Evolutionary conservation across 371 early-diverging fungal species (phyloP).

Genomic region (Mucor irregularis): DNA sequence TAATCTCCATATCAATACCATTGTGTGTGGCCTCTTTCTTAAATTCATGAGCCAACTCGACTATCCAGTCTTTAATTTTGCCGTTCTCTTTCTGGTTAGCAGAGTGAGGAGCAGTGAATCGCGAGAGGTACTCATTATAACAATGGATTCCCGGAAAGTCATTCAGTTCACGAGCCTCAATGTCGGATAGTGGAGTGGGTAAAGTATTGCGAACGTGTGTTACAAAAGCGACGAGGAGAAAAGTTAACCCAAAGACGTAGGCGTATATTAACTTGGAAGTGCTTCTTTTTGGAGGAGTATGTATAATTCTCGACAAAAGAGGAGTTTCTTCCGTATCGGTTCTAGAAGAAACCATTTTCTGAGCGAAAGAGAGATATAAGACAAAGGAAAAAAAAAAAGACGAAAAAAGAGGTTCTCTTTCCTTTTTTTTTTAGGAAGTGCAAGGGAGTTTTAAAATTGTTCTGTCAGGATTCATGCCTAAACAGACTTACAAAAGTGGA

Average conservation of each 20-base stretch:
- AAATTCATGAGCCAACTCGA: constrained; percentile 35
- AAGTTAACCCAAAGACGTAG: constrained; percentile 22
- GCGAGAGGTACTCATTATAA: constrained; percentile 50
- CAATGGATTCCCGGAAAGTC: constrained; percentile 55
- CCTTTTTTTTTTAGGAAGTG: not conserved
- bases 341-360: constrained; percentile 7
- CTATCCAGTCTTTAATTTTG: constrained; percentile 40
- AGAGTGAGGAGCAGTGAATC: constrained; percentile 57
- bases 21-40: constrained; percentile 37
- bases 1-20: constrained; percentile 47
- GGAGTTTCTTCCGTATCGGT: constrained; percentile 8
- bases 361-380: not conserved
- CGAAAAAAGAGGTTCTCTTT: not conserved
- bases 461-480: constrained; percentile 3
- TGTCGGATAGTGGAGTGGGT: constrained; percentile 48
- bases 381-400: not conserved
- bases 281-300: constrained; percentile 5
- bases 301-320: constrained; percentile 1
- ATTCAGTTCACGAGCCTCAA: constrained; percentile 30
- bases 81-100: constrained; percentile 52
- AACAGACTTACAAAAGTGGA: too few relatives aligned
- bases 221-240: constrained; percentile 14
- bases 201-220: constrained; percentile 31
- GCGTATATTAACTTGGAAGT: constrained; percentile 16
- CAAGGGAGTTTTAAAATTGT: not conserved